Evolutionary conservation across 2,329 filamentous ascomycete genomes (phyloP).

Genomic region (Rutstroemia sp.): DNA sequence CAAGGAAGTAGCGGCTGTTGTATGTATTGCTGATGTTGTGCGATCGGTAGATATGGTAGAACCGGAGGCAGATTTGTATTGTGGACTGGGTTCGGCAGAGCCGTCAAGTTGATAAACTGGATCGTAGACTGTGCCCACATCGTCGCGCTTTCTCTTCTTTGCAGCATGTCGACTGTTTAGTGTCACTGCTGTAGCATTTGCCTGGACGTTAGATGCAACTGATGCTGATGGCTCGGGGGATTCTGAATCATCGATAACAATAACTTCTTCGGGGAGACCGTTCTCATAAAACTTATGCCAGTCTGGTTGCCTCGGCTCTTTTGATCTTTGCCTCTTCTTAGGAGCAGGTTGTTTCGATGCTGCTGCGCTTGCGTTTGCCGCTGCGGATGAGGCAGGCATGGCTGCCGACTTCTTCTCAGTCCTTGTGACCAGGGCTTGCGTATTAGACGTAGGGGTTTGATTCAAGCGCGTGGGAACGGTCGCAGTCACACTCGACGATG

Average conservation of each 20-base stretch:
- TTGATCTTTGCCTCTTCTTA: constrained; percentile 33
- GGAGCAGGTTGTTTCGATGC: constrained; percentile 26
- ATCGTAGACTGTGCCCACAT: constrained; percentile 52
- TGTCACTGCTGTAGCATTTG: constrained; percentile 23
- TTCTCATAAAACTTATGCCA: constrained; percentile 80
- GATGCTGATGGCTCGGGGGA: constrained; percentile 33
- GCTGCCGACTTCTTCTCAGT: constrained; percentile 28
- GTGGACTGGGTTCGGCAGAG: constrained; percentile 66
- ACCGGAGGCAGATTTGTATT: constrained; percentile 57
- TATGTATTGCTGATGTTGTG: constrained; percentile 72
- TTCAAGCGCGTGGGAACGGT: constrained; percentile 21
- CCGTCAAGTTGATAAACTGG: constrained; percentile 61
- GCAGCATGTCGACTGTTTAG: constrained; percentile 56
- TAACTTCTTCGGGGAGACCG: constrained; percentile 75
- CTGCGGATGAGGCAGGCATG: constrained; percentile 28
- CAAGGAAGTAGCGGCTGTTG: constrained; percentile 82
- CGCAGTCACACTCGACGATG: constrained; percentile 18
- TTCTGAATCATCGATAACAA: constrained; percentile 70
- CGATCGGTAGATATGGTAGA: constrained; percentile 77
- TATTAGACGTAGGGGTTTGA: constrained; percentile 16
- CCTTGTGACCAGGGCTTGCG: constrained; percentile 13
- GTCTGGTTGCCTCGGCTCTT: constrained; percentile 53
- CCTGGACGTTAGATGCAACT: constrained; percentile 33
- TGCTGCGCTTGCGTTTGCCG: constrained; percentile 5
- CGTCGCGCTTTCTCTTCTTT: constrained; percentile 56